Base-by-base conservation (phyloP, 2,329 filamentous ascomycete genomes). In the Stagonosporopsis vannaccii region DNA sequence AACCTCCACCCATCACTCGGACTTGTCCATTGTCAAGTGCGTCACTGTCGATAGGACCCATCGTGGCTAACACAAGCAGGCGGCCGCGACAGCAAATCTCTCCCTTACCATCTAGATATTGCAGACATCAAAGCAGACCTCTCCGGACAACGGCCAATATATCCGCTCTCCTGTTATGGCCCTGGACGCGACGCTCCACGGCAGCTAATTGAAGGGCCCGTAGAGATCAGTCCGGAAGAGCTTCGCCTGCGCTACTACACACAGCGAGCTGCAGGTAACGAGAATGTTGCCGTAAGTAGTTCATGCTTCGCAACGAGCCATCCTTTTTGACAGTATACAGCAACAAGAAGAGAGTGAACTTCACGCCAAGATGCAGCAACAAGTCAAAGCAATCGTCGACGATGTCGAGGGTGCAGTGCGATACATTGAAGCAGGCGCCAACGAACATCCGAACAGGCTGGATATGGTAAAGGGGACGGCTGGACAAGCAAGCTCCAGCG, bases 161-260 rank as follows among this genome's bases (percentile, higher is more conserved):
- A 93, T 90, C 88, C 95, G 4, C 83, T 97, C 22, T 97, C 93
- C 1, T 84, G 89, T 20, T 98, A 97, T 75, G 91, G 88, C 0
- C 92, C 93, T 0, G 90, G 89, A 4, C 84, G 81, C 67, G 85
- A 92, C 65, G 86, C 90, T 1, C 93, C 93, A 0, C 86, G 86
- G 17, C 92, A 97, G 75, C 82, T 97, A 1, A 93, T 97, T 68
- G 92, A 92, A 48, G 92, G 92, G 1, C 82, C 85, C 6, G 84
- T 92, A 17, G 94, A 98, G 74, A 89, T 92, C 74, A 96, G 92
- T 69, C 89, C 90, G 36, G 94, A 98, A 74, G 94, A 98, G 76
- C 84, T 96, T 72, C 85, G 92, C 45, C 72, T 93, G 25, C 78
- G 81, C 20, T 88, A 92, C 70, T 93, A 94, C 69, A 80, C 87